phyloP scores from a whole-genome alignment of 352 stramenopile species.

The Globisporangium solare region DNA sequence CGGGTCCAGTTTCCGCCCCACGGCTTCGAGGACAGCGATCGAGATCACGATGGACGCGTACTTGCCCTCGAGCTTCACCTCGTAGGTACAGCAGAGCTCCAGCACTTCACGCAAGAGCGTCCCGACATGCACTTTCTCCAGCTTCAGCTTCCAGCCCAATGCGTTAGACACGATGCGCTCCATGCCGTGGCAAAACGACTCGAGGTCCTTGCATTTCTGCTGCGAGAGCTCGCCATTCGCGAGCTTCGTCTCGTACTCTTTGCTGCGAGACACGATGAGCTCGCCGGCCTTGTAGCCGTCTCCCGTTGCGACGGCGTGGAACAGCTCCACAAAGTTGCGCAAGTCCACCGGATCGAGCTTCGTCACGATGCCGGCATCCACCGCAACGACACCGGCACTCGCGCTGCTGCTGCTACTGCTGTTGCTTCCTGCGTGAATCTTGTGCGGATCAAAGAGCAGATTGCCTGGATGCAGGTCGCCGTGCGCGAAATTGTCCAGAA shows the following conservation, averaged over 20 bases:
- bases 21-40: slow-evolving; percentile 92
- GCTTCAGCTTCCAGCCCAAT: slow-evolving; percentile 50
- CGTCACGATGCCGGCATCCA: slow-evolving; percentile 85
- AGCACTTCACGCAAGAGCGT: slow-evolving; percentile 69
- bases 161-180: slow-evolving; percentile 68
- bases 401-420: neutral
- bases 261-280: slow-evolving; percentile 69
- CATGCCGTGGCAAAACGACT: slow-evolving; percentile 72
- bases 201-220: slow-evolving; percentile 63
- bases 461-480: slow-evolving; percentile 93
- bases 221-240: slow-evolving; percentile 23
- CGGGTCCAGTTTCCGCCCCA: slow-evolving; percentile 87
- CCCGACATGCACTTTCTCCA: slow-evolving; percentile 77
- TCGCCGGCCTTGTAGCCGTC: slow-evolving; percentile 77
- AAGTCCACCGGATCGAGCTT: slow-evolving; percentile 71
- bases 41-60: slow-evolving; percentile 94
- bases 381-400: slow-evolving; percentile 53
- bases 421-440: neutral
- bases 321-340: slow-evolving; percentile 83
- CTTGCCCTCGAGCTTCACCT: slow-evolving; percentile 92
- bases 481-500: slow-evolving; percentile 94
- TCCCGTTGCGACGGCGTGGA: slow-evolving; percentile 75
- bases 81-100: slow-evolving; percentile 89
- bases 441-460: slow-evolving; percentile 64
- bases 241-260: slow-evolving; percentile 23